Evolutionary conservation across 2,329 filamentous ascomycete species (phyloP), one percentile per base, ranked within the genome.

Genomic region (Fusarium goolgardi): DNA sequence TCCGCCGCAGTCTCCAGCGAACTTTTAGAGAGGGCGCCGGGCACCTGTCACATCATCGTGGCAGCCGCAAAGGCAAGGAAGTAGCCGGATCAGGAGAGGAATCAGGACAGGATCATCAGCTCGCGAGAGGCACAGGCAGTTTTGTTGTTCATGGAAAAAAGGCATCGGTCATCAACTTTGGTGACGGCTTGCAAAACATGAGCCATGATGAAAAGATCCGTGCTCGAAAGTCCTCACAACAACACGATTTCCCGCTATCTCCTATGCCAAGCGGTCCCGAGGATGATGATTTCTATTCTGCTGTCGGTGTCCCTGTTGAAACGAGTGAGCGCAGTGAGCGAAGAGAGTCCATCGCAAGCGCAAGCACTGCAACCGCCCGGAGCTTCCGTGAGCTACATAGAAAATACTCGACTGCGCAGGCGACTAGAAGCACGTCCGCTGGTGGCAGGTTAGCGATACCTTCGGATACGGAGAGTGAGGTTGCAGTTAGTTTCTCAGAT

Each of bases 71-170:
- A 77, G 90, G 91, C 51, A 92, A 90, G 74, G 93, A 96, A 50
- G 58, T 71, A 3, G 62, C 63, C 5, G 72, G 67, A 10, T 59
- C 72, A 73, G 49, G 77, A 74, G 75, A 83, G 20, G 79, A 84
- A 73, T 60, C 75, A 65, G 68, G 78, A 66, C 73, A 86, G 80
- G 82, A 91, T 37, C 91, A 93, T 70, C 89, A 91, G 13, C 84
- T 99, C 15, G 84, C 91, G 9, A 89, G 96, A 47, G 91, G 91
- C 15, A 88, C 92, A 15, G 93, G 93, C 7, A 97, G 93, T 73
- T 99, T 99, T 78, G 97, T 96, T 6, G 90, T 99, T 6, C 96
- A 99, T 75, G 95, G 96, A 63, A 99, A 98, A 82, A 98, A 99
- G 79, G 96, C 96, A 4, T 97, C 94, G 1, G 92, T 99, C 57